Conservation (phyloP, 768 basidiomycete species). For the Serendipita vermifera region DNA sequence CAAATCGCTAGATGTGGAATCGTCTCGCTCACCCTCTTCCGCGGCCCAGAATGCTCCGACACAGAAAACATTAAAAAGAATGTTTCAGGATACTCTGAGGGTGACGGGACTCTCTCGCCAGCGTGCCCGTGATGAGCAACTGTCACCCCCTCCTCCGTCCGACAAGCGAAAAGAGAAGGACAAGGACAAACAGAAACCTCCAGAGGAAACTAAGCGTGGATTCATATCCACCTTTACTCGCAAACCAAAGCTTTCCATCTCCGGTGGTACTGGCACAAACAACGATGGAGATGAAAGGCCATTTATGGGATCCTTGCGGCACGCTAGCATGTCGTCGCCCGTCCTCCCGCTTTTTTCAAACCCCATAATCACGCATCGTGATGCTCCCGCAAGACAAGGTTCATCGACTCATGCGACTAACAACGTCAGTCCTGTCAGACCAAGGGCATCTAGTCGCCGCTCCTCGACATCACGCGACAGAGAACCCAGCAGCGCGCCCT, state of each 20-base stretch:
- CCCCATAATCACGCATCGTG: not conserved
- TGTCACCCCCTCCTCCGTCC: not conserved
- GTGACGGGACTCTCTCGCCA: not conserved
- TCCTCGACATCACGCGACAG: not conserved
- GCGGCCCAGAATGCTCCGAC: not conserved
- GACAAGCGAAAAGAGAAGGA: slow-evolving; percentile 2
- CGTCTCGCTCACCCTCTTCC: not conserved
- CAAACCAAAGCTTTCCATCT: slow-evolving; percentile 7
- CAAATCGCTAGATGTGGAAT: slow-evolving; percentile 1
- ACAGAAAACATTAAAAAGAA: not conserved
- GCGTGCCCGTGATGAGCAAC: not conserved
- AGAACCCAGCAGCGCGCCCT: not conserved
- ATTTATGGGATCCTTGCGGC: slow-evolving; percentile 3
- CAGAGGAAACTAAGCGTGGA: not conserved
- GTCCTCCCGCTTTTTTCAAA: slow-evolving; percentile 5
- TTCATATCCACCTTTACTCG: slow-evolving; percentile 5
- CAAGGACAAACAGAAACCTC: no score
- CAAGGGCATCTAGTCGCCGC: not conserved
- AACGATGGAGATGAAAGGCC: not conserved
- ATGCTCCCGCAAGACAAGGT: not conserved
- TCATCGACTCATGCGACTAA: not conserved
- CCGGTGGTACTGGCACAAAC: not conserved
- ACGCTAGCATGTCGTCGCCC: slow-evolving; percentile 8
- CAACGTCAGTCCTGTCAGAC: not conserved
- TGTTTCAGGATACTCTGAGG: not conserved